Base-by-base conservation (phyloP, 2,329 filamentous ascomycete genomes). In the Biscogniauxia marginata region DNA sequence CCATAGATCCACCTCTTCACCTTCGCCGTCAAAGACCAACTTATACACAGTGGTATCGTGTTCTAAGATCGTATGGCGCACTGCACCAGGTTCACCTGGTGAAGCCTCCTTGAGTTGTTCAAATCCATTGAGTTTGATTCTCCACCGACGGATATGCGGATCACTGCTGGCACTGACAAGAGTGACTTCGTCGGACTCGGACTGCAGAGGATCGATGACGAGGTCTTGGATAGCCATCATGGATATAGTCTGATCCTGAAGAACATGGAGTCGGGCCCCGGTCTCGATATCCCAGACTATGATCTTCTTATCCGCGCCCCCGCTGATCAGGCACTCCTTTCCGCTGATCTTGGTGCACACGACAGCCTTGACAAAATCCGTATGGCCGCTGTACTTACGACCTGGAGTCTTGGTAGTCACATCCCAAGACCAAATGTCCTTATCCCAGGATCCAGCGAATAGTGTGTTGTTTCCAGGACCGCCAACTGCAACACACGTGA, bases 371-470 rank as follows among this genome's bases (percentile, higher is more conserved):
- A 99, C 89, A 69, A 99, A 99, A 74, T 99, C 95, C 1, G 83
- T 79, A 72, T 98, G 93, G 4, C 91, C 92, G 56, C 82, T 81
- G 64, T 87, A 92, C 61, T 80, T 86, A 59, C 77, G 80, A n/a
- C 77, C 78, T 1, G 77, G 74, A 24, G 77, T 71, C 46, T 77
- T 79, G 3, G 84, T 84, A 18, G 80, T 76, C 25, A 88, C 76
- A 65, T 90, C 81, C 89, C 91, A 97, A 25, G 88, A 89, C 87
- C 92, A 96, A 56, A 98, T 83, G 19, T 85, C 82, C 75, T 96
- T 96, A 75, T 99, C 93, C 95, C 95, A 99, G 57, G 88, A 95
- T 30, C 93, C 93, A 21, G 91, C 91, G 72, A 91, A 97, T 9
- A 97, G 70, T 1, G 81, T 88, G 50, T 72, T 74, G 57, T 78